Percentiles rank a stretch among this genome's conserved stretches.
Evolutionary conservation across 1,284 basidiomycete genomes (phyloP).

Genomic region (Ceratobasidium papillatum): DNA sequence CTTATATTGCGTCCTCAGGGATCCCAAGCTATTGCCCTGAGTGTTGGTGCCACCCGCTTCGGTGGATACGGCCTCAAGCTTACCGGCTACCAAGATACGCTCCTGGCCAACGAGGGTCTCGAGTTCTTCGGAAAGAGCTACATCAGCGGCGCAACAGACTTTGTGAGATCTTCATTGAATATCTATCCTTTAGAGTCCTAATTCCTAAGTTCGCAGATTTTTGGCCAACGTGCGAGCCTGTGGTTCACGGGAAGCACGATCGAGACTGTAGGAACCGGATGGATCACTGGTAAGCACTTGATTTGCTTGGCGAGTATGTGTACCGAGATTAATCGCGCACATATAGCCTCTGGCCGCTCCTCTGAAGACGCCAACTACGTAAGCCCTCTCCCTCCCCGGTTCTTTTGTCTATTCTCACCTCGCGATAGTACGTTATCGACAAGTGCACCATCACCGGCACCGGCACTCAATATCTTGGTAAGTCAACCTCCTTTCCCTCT

Average conservation of each 20-base stretch:
- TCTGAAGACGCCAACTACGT: constrained; percentile 45
- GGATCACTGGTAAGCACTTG: constrained; percentile 41
- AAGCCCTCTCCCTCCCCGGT: constrained; percentile 5
- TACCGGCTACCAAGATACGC: constrained; percentile 46
- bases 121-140: constrained; percentile 44
- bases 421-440: constrained; percentile 28
- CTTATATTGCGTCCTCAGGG: constrained; percentile 1
- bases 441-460: constrained; percentile 4
- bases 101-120: constrained; percentile 45
- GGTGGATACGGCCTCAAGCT: constrained; percentile 45
- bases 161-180: constrained; percentile 31
- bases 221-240: constrained; percentile 29
- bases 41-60: constrained; percentile 43
- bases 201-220: constrained; percentile 28
- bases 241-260: constrained; percentile 42
- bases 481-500: neutral
- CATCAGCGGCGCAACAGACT: constrained; percentile 45
- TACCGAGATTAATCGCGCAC: neutral
- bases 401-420: too few species aligned
- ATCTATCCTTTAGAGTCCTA: neutral
- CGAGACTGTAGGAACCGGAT: constrained; percentile 43
- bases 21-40: constrained; percentile 46
- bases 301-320: neutral
- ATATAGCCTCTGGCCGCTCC: constrained; percentile 38
- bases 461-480: constrained; percentile 35